These are phyloP conservation scores for Diaporthe vaccinii DNA, from an alignment of 2,329 filamentous ascomycete species.

Conservation along the genomic window DNA sequence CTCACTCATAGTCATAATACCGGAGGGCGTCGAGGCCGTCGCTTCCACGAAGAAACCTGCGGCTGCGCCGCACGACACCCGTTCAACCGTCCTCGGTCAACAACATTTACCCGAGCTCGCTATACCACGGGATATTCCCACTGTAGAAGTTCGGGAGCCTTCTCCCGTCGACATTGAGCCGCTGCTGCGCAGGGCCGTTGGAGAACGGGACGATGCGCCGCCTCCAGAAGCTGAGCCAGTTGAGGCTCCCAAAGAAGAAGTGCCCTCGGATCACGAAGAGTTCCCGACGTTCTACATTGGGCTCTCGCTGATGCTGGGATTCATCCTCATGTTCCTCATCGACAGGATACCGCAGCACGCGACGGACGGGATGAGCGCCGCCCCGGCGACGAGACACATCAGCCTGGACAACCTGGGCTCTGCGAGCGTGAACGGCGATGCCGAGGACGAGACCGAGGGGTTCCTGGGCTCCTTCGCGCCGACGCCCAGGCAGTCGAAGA, in stretches of 20 bases:
- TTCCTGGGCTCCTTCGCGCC: conserved; percentile 72
- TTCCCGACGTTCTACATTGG: conserved; percentile 84
- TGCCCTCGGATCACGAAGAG: conserved; percentile 55
- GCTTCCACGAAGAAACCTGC: conserved; percentile 68
- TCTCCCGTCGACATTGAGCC: conserved; percentile 23
- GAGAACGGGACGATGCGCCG: conserved; percentile 48
- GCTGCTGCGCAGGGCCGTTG: conserved; percentile 30
- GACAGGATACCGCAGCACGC: conserved; percentile 86
- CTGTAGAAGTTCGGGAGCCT: conserved; percentile 7
- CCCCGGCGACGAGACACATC: conserved; percentile 83
- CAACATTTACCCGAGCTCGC: conserved; percentile 8
- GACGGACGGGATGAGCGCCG: conserved; percentile 72
- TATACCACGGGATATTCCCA: conserved; percentile 23
- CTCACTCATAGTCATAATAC: conserved; percentile 96
- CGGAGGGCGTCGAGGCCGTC: conserved; percentile 93
- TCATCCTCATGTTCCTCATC: conserved; percentile 96
- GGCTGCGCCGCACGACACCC: conserved; percentile 52
- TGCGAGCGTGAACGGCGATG: conserved; percentile 51
- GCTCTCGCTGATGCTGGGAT: conserved; percentile 87
- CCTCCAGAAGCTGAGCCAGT: conserved; percentile 41
- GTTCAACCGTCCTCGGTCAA: conserved; percentile 37
- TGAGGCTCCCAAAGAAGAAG: conserved; percentile 41
- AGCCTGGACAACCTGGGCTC: conserved; percentile 82
- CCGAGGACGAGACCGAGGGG: conserved; percentile 69
- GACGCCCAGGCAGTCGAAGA: conserved; percentile 70